A percentile compares a stretch with the other conserved stretches of the same genome.
Conservation (phyloP, 177 flowering plant species). For the Vitis hybrid region DNA sequence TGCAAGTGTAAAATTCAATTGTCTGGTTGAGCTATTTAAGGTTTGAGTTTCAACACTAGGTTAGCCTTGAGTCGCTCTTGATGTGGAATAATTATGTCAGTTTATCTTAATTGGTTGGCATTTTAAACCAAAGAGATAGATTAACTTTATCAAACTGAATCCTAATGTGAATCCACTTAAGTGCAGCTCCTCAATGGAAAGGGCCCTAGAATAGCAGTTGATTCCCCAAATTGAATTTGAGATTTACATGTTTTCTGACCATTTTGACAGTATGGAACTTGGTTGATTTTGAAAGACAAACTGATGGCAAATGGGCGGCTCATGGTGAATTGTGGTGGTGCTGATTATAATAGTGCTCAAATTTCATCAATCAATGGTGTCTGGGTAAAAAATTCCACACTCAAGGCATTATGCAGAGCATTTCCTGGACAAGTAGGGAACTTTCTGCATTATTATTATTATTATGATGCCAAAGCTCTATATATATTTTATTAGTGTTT, state of each 20-base stretch:
- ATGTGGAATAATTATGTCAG: no score
- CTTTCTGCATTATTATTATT: not conserved
- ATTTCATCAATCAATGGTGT: conserved; percentile 20
- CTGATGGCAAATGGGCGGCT: conserved; percentile 80
- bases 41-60: no score
- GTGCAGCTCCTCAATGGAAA: not conserved
- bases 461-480: not conserved
- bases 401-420: conserved; percentile 53
- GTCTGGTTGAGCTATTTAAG: no score
- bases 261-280: conserved; percentile 49
- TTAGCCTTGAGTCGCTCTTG: no score
- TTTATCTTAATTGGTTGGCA: no score
- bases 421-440: conserved; percentile 43
- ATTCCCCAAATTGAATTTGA: not conserved
- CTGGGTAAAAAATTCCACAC: conserved; percentile 51
- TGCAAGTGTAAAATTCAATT: no score
- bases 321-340: conserved; percentile 88
- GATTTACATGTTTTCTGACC: not conserved
- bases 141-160: no score
- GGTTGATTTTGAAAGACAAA: conserved; percentile 55
- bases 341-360: conserved; percentile 13
- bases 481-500: no score
- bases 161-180: no score
- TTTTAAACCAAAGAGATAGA: no score
- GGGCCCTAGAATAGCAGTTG: not conserved